A percentile compares a stretch with the other conserved stretches of the same genome.
Evolutionary conservation across 2,329 filamentous ascomycete species (phyloP).

Genomic region (Sporothrix globosa): DNA sequence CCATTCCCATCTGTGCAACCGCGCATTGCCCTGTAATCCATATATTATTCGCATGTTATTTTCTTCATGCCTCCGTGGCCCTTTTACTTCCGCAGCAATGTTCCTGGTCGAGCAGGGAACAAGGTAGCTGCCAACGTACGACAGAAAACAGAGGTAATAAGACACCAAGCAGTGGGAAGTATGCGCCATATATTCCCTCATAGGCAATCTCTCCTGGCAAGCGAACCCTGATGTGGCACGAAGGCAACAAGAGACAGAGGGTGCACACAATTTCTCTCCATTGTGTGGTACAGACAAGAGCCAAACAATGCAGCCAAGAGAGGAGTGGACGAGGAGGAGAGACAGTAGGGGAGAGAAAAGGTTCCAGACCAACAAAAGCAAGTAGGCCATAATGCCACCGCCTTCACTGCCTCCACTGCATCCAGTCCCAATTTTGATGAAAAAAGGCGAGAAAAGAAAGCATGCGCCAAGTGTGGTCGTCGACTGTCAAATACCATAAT

Average conservation of each 20-base stretch:
- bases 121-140: neutral
- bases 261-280: neutral
- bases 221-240: constrained; percentile 15
- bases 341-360: neutral
- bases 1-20: constrained; percentile 4
- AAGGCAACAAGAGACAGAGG: neutral
- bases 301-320: constrained; percentile 20
- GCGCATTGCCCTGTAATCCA: neutral
- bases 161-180: too few relatives aligned
- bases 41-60: neutral
- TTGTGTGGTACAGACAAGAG: constrained; percentile 11
- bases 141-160: neutral
- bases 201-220: constrained; percentile 1
- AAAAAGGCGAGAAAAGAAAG: neutral
- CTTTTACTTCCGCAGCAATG: neutral
- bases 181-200: neutral
- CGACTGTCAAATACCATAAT: neutral
- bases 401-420: neutral
- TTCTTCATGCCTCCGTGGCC: neutral
- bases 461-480: neutral
- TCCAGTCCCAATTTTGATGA: neutral
- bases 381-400: too few relatives aligned
- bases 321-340: neutral
- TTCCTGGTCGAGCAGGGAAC: neutral
- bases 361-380: neutral